Percentiles rank a stretch among this genome's conserved stretches.
phyloP scores from a whole-genome alignment of 495 filamentous ascomycete species.

The Penicillium cataractarum region DNA sequence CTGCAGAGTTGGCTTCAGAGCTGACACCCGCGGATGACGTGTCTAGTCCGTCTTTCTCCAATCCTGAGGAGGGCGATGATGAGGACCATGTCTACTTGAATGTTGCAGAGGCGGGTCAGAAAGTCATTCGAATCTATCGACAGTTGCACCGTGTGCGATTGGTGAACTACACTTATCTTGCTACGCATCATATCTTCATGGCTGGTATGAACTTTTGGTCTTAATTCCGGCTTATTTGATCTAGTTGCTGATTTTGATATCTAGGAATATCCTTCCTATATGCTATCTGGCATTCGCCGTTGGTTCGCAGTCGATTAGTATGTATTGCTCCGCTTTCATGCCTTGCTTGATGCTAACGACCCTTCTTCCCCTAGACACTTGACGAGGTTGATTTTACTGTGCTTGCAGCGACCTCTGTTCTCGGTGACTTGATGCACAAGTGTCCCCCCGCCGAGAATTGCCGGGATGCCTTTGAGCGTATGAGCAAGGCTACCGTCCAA shows the following conservation, averaged over 20 bases:
- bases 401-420: slow-evolving; percentile 88
- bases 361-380: slow-evolving; percentile 61
- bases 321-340: slow-evolving; percentile 32
- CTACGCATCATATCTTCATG: slow-evolving; percentile 98
- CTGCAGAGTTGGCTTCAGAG: slow-evolving; percentile 79
- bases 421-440: slow-evolving; percentile 74
- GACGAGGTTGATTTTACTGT: slow-evolving; percentile 97
- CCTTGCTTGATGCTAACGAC: slow-evolving; percentile 9
- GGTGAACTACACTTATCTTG: slow-evolving; percentile 94
- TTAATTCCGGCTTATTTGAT: neutral
- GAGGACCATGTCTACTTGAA: slow-evolving; percentile 91
- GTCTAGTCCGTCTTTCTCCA: slow-evolving; percentile 58
- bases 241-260: neutral
- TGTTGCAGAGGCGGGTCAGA: slow-evolving; percentile 92
- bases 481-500: slow-evolving; percentile 90
- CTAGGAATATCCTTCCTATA: slow-evolving; percentile 91
- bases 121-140: slow-evolving; percentile 86
- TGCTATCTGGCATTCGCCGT: slow-evolving; percentile 93
- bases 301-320: slow-evolving; percentile 82
- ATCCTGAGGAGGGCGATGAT: slow-evolving; percentile 70
- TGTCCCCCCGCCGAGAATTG: slow-evolving; percentile 84
- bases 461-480: slow-evolving; percentile 91
- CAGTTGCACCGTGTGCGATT: slow-evolving; percentile 85
- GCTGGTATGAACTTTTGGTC: slow-evolving; percentile 62
- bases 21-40: slow-evolving; percentile 70